Evolutionary conservation across 306 rosid species (phyloP), one percentile per base, ranked within the genome.

Genomic region (Corylus heterophylla): DNA sequence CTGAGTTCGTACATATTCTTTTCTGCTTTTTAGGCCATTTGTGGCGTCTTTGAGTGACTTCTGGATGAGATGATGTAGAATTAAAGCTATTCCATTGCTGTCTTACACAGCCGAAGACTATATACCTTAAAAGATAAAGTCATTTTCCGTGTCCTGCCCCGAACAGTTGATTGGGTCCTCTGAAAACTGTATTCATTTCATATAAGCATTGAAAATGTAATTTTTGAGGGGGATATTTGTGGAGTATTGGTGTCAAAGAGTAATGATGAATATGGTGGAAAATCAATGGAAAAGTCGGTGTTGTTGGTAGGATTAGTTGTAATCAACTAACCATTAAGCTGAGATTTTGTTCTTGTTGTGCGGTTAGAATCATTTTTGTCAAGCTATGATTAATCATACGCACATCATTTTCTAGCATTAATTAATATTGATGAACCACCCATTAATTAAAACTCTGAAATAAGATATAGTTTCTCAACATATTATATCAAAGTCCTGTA

Each of bases 301-400:
- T 42, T 70, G 81, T 75, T 83, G 67, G 78, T 62, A 77, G 84
- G 78, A 85, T 69, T 86, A 80, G 78, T 80, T 45, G 80, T 67
- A 81, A 84, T 83, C 83, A 18, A 42, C 72, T 67, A 67, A 17
- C 42, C 51, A 83, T 81, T 37, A 84, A 85, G 51, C 51, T 48
- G 31, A 69, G 74, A 17, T 77, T 83, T 70, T 76, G 44, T 39
- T 39, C 5, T 39, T 39, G 44, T 39, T 76, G 48, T 69, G 83
- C 55, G 31, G 71, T 37, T 78, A 20, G 31, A 78, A 78, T 79
- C 74, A 87, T 85, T 86, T 79, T 68, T 81, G 74, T 71, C 37
- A 45, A 2, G 37, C 74, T 72, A 82, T 81, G 84, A 85, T 86
- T 75, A 73, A 74, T 64, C 76, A 73, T 71, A 73, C 18, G 44